Evolutionary conservation across 2,329 filamentous ascomycete species (phyloP).

Genomic region (Epichloe amarillans): DNA sequence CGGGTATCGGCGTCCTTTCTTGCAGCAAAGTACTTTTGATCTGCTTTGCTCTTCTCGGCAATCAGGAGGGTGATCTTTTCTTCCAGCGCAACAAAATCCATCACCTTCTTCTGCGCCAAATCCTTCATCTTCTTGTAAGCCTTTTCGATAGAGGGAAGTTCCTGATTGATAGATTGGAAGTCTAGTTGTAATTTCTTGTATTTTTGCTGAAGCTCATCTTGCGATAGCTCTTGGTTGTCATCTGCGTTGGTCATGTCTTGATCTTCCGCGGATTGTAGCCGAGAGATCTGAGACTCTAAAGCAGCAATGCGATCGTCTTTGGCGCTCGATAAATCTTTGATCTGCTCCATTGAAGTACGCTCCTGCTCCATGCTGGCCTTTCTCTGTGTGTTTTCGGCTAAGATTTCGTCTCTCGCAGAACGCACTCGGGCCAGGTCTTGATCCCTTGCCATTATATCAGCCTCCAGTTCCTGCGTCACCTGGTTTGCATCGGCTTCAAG

Average conservation of each 20-base stretch:
- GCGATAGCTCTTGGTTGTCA: conserved; percentile 43
- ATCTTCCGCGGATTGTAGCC: conserved; percentile 43
- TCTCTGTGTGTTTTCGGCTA: conserved; percentile 67
- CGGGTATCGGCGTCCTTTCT: conserved; percentile 87
- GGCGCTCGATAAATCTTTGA: conserved; percentile 68
- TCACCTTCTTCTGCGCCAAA: conserved; percentile 73
- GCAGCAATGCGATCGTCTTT: conserved; percentile 70
- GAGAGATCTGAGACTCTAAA: conserved; percentile 69
- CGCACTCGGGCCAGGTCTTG: conserved; percentile 77
- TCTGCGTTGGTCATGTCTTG: conserved; percentile 29
- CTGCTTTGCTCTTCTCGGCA: conserved; percentile 88
- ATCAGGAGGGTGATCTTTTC: conserved; percentile 61
- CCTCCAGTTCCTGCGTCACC: conserved; percentile 64
- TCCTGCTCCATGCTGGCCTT: conserved; percentile 72
- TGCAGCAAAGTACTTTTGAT: conserved; percentile 94
- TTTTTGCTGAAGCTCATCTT: conserved; percentile 61
- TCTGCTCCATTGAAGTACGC: conserved; percentile 52
- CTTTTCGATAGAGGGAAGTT: conserved; percentile 77
- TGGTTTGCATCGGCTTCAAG: conserved; percentile 69
- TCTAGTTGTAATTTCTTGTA: conserved; percentile 66
- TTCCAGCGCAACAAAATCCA: conserved; percentile 62
- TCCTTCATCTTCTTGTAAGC: conserved; percentile 84
- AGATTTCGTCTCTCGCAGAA: conserved; percentile 69
- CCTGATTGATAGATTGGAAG: conserved; percentile 71
- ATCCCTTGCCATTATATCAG: conserved; percentile 67